phyloP scores from a whole-genome alignment of 129 eudicot genomes.

The Saussurea involucrata region DNA sequence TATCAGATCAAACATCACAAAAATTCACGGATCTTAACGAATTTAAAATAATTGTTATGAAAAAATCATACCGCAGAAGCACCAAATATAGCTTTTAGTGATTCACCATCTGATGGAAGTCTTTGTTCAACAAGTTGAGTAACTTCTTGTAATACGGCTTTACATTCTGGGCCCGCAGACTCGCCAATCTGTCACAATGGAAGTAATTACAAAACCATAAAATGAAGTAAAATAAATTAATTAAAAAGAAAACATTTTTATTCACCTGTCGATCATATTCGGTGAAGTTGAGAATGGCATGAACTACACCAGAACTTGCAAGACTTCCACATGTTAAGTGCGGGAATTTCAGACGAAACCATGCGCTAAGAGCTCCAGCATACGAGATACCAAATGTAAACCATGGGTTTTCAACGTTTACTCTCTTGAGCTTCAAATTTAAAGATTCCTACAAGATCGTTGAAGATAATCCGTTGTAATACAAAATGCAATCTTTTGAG shows the following conservation, averaged over 20 bases:
- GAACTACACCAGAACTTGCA: conserved; percentile 94
- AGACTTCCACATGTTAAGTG: conserved; percentile 99
- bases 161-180: conserved; percentile 96
- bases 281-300: conserved; percentile 65
- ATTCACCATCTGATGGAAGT: conserved; percentile 51
- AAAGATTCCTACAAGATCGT: conserved; percentile 51
- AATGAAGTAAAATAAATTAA: background rate
- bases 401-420: conserved; percentile 79
- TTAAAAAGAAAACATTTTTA: background rate
- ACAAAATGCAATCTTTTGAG: background rate
- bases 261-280: conserved; percentile 94
- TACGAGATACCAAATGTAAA: conserved; percentile 92
- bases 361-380: conserved; percentile 98
- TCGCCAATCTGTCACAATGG: conserved; percentile 64
- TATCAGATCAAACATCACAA: background rate
- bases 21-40: conserved; percentile 4
- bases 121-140: conserved; percentile 71
- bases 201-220: conserved; percentile 4
- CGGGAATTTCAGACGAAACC: conserved; percentile 96
- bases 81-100: conserved; percentile 57
- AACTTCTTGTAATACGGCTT: conserved; percentile 87
- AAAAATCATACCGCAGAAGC: conserved; percentile 62
- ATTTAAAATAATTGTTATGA: background rate
- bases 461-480: background rate
- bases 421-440: conserved; percentile 64